phyloP scores from a whole-genome alignment of 495 filamentous ascomycete genomes.

The Xylaria curta region DNA sequence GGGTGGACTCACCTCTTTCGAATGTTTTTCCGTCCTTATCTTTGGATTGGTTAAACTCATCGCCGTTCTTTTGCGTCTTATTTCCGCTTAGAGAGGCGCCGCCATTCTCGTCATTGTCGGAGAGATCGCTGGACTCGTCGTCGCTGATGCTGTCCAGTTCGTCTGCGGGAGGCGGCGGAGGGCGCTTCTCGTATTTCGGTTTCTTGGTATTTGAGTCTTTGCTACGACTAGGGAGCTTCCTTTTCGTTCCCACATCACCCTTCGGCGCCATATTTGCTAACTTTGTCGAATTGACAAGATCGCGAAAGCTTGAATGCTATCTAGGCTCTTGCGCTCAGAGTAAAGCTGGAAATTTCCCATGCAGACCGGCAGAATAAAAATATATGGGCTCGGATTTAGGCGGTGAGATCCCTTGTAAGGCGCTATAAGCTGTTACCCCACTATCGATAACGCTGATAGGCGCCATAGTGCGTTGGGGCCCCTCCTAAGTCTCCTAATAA shows the following conservation, averaged over 20 bases:
- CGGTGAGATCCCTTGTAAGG: constrained; percentile 43
- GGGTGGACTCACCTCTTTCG: constrained; percentile 41
- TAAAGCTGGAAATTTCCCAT: constrained; percentile 25
- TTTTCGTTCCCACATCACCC: constrained; percentile 41
- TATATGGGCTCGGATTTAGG: constrained; percentile 29
- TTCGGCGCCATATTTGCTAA: constrained; percentile 41
- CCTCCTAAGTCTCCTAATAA: constrained; percentile 8
- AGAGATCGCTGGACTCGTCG: constrained; percentile 45
- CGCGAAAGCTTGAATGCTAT: background rate
- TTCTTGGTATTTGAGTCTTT: constrained; percentile 54
- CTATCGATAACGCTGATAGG: constrained; percentile 27
- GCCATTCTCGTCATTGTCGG: constrained; percentile 46
- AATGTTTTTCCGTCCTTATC: constrained; percentile 33
- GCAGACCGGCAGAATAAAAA: constrained; percentile 30
- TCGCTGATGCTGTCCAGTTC: constrained; percentile 34
- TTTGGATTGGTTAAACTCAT: constrained; percentile 24
- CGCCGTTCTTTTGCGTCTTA: constrained; percentile 27
- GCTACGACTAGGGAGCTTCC: constrained; percentile 47
- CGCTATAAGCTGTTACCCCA: constrained; percentile 14
- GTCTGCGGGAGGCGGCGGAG: constrained; percentile 32
- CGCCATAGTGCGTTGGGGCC: background rate
- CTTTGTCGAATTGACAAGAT: constrained; percentile 5
- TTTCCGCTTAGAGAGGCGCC: constrained; percentile 34
- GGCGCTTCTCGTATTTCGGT: constrained; percentile 49
- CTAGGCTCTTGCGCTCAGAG: constrained; percentile 12